phyloP scores from a whole-genome alignment of 2,329 filamentous ascomycete genomes.

The Penicillium hesseltinei region DNA sequence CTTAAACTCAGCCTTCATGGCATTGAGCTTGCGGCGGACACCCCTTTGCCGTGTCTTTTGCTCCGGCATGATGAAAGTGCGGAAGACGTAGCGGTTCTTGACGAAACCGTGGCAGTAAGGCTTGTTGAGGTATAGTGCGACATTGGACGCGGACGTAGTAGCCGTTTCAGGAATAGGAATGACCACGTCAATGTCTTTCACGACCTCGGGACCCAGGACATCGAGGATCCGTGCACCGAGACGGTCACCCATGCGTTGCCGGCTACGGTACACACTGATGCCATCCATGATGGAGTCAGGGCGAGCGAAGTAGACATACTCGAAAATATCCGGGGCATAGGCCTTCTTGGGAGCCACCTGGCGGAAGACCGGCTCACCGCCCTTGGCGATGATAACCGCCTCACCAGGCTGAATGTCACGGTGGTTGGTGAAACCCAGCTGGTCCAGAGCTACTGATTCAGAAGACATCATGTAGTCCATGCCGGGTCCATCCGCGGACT shows the following conservation, averaged over 20 bases:
- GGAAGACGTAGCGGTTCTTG: constrained; percentile 86
- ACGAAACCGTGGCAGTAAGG: constrained; percentile 80
- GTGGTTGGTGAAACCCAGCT: constrained; percentile 76
- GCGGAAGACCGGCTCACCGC: constrained; percentile 67
- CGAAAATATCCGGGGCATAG: constrained; percentile 84
- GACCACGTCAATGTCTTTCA: constrained; percentile 74
- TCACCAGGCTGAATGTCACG: constrained; percentile 77
- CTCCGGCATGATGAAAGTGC: constrained; percentile 83
- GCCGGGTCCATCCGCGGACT: constrained; percentile 62
- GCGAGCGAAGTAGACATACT: constrained; percentile 83
- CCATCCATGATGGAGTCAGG: constrained; percentile 82
- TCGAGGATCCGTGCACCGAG: constrained; percentile 70
- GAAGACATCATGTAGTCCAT: constrained; percentile 90
- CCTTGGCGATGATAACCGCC: constrained; percentile 82
- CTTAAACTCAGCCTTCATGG: constrained; percentile 81
- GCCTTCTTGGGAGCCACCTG: constrained; percentile 67
- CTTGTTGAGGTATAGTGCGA: constrained; percentile 73
- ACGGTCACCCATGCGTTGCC: constrained; percentile 82
- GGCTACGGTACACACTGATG: constrained; percentile 78
- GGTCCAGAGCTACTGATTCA: constrained; percentile 77
- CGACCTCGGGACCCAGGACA: constrained; percentile 64
- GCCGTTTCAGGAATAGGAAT: constrained; percentile 83
- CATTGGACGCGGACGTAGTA: constrained; percentile 73
- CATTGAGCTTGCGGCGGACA: constrained; percentile 83
- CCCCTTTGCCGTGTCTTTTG: constrained; percentile 79